Base-by-base conservation (phyloP, 2,329 filamentous ascomycete genomes). In the Coniochaeta sp. region DNA sequence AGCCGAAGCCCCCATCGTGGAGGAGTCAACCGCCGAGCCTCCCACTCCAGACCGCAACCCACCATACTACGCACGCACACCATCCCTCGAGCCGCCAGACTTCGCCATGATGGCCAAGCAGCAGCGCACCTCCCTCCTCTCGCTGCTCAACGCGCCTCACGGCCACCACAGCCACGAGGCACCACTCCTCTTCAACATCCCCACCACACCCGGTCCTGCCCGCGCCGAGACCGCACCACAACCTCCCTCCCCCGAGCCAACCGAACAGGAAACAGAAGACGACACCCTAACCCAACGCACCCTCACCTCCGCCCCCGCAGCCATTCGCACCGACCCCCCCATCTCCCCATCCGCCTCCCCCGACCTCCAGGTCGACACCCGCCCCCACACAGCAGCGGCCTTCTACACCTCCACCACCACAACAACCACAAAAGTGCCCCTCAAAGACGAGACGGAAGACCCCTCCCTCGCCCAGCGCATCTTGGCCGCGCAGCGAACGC, bases 31-130 rank as follows among this genome's bases (percentile, higher is more conserved):
- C 26, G 57, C 60, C 26, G 63, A 67, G 42, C 66, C 65, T 10
- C 63, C 66, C 7, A 66, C 68, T 14, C 63, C 64, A 3, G 59
- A 56, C 12, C 68, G 68, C 12, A 57, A 65, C 3, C 65, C 64
- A 28, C 63, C 69, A 26, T 68, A 69, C 56, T 83, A 76, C 62
- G 75, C 80, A 12, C 73, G 81, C 54, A 83, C 81, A 2, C 82
- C 82, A 12, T 85, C 82, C 0, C 75, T 81, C 35, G 82, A 85
- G 13, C 81, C 81, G 18, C 82, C 82, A 1, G 66, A 78, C n/a
- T 78, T 77, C 60, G 81, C 81, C 35, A 61, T 82, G 18, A 63
- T 78, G 13, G 67, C 70, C 5, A 73, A 80, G 55, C 71, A 76
- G 58, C n/a, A n/a, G n/a, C 77, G 81, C 40, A 77, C 75, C 6